Evolutionary conservation across 2,329 filamentous ascomycete genomes (phyloP).

Genomic region (Cordyceps farinosa): DNA sequence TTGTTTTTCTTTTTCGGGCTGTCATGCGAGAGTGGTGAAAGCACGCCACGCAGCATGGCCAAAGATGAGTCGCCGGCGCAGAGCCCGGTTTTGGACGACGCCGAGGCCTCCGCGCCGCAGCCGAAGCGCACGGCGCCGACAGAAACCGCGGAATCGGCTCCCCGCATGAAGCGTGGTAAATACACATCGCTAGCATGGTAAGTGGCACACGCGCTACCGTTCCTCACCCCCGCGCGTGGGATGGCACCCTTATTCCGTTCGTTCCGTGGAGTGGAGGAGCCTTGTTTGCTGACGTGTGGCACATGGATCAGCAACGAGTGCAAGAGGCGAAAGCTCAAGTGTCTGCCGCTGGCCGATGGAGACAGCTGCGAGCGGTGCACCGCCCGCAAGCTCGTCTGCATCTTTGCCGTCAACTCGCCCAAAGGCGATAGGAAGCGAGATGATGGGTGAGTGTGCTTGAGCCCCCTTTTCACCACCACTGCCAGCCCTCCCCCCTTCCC

Average conservation of each 20-base stretch:
- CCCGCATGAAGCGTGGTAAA: conserved; percentile 32
- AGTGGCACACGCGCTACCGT: conserved; percentile 9
- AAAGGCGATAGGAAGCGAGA: conserved; percentile 23
- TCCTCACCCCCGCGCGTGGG: neutral
- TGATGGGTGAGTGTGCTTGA: conserved; percentile 22
- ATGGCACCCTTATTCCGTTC: neutral
- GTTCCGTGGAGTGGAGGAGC: neutral
- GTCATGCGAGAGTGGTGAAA: neutral
- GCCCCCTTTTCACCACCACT: neutral
- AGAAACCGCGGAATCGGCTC: conserved; percentile 9
- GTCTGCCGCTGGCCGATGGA: conserved; percentile 27
- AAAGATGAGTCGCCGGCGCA: conserved; percentile 8
- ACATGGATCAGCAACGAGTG: conserved; percentile 32
- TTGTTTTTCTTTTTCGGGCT: neutral
- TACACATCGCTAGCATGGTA: conserved; percentile 38
- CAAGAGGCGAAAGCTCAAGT: conserved; percentile 41
- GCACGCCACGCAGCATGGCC: neutral
- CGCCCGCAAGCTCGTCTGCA: conserved; percentile 26
- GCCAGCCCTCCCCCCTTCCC: neutral
- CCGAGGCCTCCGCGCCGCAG: neutral
- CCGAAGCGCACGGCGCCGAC: conserved; percentile 17
- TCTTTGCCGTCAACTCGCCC: conserved; percentile 25
- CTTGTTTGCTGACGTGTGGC: neutral
- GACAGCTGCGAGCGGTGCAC: conserved; percentile 31
- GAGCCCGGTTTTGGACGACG: neutral